These are phyloP conservation scores for Ciborinia camelliae DNA, from an alignment of 2,329 filamentous ascomycete genomes.

Conservation along the genomic window DNA sequence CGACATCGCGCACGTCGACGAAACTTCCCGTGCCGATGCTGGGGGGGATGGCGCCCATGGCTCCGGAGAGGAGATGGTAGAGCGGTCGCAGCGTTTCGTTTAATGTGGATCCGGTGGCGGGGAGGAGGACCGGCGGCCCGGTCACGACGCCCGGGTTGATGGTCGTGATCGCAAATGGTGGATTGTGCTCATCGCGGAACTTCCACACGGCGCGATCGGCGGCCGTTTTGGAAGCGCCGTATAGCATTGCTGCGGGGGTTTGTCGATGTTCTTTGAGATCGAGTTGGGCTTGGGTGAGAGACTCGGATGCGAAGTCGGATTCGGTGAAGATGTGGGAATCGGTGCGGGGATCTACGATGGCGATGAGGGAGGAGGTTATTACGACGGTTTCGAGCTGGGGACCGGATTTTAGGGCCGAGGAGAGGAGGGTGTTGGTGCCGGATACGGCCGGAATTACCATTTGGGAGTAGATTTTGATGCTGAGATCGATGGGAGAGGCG, in stretches of 20 bases:
- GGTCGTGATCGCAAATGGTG: constrained; percentile 40
- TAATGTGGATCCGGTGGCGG: constrained; percentile 35
- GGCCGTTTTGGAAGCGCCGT: constrained; percentile 42
- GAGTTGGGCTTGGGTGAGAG: constrained; percentile 35
- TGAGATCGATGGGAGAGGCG: constrained; percentile 36
- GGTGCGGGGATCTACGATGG: constrained; percentile 29
- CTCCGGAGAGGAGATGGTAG: constrained; percentile 40
- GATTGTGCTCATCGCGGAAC: constrained; percentile 39
- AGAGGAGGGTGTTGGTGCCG: constrained; percentile 34
- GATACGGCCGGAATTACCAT: constrained; percentile 31
- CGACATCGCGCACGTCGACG: constrained; percentile 47
- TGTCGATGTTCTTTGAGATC: constrained; percentile 31
- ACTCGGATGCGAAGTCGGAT: constrained; percentile 35
- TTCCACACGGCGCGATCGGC: constrained; percentile 42
- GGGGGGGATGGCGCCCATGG: constrained; percentile 30
- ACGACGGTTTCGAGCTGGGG: constrained; percentile 43
- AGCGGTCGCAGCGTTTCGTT: constrained; percentile 38
- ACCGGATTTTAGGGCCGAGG: constrained; percentile 36
- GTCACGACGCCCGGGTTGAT: constrained; percentile 44
- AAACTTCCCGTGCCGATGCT: constrained; percentile 32
- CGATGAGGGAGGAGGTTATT: constrained; percentile 39
- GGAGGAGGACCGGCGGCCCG: constrained; percentile 41
- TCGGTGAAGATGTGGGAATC: constrained; percentile 32
- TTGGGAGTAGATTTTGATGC: constrained; percentile 35
- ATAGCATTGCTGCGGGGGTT: constrained; percentile 30